Evolutionary conservation across 352 stramenopile genomes (phyloP), one percentile per base, ranked within the genome.

Genomic region (Pilasporangium apinafurcum): DNA sequence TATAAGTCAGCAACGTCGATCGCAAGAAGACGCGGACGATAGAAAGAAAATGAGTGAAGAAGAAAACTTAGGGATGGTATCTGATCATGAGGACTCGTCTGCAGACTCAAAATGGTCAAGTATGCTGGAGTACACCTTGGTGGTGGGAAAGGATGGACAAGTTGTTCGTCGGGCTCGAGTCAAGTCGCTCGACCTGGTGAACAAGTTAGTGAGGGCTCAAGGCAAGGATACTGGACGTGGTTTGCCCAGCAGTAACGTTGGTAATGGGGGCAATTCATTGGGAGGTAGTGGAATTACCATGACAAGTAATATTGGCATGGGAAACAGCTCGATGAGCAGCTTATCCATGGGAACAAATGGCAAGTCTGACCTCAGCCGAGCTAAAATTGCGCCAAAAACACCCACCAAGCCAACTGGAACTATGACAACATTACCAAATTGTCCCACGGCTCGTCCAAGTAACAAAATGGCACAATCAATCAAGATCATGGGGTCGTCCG

Each of bases 71-170:
- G 62, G 68, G 0, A 44, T 92, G 31, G 64, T 70, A 35, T 76
- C 71, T 0, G 80, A 92, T 35, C 80, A 92, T 21, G 80, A 92
- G 45, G 76, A 89, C 48, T 84, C 72, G 9, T 82, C 73, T 4
- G 68, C 75, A 21, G 80, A 92, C 33, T 83, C 77, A 13, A 88
- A 87, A 20, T 92, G 80, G 80, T 88, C 74, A 1, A 88, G 74
- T 46, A 92, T 92, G 80, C 70, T 92, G 4, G 80, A 92, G 46
- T 92, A 92, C 48, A 89, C 80, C 21, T 49, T 92, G 14, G 75
- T 89, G 12, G 80, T 92, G 5, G 80, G 74, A 13, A 92, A 89
- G 36, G 80, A 92, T 21, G 80, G 80, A 2, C 80, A 92, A 51
- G 77, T 92, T n/a, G 73, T 88, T 30, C 80, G 77, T 25, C 64